Percentiles rank a stretch among this genome's conserved stretches.
phyloP scores from a whole-genome alignment of 352 stramenopile species.

The Pythium biforme region DNA sequence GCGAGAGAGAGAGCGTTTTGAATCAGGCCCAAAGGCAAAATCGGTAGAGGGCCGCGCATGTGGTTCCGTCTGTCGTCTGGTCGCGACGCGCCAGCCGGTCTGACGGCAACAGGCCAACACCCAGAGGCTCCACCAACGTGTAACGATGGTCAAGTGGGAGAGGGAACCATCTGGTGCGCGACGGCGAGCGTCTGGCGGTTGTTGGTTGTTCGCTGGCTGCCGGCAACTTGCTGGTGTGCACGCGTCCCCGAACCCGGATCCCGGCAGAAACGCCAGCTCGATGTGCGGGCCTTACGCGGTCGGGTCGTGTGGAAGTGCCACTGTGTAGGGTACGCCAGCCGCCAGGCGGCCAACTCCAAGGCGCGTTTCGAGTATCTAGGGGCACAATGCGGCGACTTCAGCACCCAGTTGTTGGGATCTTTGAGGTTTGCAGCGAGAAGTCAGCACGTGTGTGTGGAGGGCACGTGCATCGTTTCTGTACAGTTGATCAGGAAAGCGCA shows the following conservation, averaged over 20 bases:
- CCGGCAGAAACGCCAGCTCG: not conserved
- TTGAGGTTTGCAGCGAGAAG: not conserved
- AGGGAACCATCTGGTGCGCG: conserved; percentile 7
- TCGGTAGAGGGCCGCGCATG: not conserved
- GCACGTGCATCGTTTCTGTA: not conserved
- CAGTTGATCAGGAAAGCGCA: not conserved
- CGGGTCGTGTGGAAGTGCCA: not conserved
- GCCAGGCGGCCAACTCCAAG: not conserved
- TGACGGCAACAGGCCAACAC: not conserved
- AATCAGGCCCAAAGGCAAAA: not conserved
- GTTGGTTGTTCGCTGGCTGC: not conserved
- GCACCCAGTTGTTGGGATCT: not conserved
- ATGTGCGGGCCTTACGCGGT: not conserved
- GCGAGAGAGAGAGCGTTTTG: not conserved
- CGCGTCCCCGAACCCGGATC: not conserved
- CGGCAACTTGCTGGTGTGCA: conserved; percentile 5
- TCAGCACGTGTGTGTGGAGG: not conserved
- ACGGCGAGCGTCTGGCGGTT: too few species aligned
- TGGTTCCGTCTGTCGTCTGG: not conserved
- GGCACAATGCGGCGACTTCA: conserved; percentile 2
- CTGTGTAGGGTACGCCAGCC: conserved; percentile 6
- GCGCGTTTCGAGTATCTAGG: not conserved
- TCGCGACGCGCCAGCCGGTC: not conserved
- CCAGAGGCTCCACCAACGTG: not conserved
- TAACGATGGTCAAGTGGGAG: conserved; percentile 4